Base-by-base conservation (phyloP, 2,329 filamentous ascomycete genomes). In the Penicillium brevicompactum region DNA sequence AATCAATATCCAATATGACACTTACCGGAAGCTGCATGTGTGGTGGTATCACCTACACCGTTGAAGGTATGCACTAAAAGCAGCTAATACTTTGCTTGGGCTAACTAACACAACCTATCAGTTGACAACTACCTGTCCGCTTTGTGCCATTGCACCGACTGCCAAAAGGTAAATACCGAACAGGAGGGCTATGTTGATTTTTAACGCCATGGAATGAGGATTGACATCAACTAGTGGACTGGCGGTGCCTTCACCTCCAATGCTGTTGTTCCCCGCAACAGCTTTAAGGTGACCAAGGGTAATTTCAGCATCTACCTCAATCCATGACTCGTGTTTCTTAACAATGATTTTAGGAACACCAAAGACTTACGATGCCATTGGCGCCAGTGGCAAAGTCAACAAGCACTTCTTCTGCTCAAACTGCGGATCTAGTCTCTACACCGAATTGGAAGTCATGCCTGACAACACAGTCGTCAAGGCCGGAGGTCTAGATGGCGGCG, bases 191-290 rank as follows among this genome's bases (percentile, higher is more conserved):
- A 6, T 27, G 2, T 27, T 27, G 24, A 27, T 6, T 27, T 5
- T 6, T 1, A 27, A 27, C 24, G 18, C 18, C 18, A 18, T 18
- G 18, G 2, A 18, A 18, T 8, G 14, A 8, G 11, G 21, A 5
- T 8, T 58, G 42, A 57, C 10, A 16, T 7, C 3, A 11, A 44
- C 21, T 32, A 79, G 71, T 81, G 79, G 78, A 78, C 80, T 8
- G 82, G 82, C 38, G 73, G 78, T n/a, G 76, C 81, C 13, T 84
- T 78, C 65, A 83, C 82, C 31, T 79, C 81, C 63, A 85, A 84
- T 65, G 75, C 76, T 9, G 73, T 84, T 2, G 76, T 84, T 2
- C 74, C 80, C 4, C 75, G 78, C 14, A 65, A 66, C 8, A 67
- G 68, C 24, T 82, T 84, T 69, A 74, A 74, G 31, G 71, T 84